Conservation (phyloP, 495 filamentous ascomycete genomes). For the Podospora tetraspora region DNA sequence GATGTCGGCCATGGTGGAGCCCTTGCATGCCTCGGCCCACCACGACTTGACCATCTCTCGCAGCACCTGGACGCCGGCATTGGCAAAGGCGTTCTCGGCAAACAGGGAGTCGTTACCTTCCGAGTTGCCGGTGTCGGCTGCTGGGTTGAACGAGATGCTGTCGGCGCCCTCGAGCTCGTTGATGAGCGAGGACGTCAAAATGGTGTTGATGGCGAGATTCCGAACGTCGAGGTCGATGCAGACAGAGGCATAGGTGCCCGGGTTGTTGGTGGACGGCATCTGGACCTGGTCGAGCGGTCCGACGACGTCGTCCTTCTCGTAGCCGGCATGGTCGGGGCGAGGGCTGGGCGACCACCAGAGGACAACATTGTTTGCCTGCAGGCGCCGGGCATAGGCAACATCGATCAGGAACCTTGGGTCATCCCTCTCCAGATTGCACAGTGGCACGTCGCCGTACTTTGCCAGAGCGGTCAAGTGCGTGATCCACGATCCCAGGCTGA, state of each 20-base stretch:
- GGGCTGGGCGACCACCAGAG: constrained; percentile 94
- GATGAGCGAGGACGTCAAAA: constrained; percentile 93
- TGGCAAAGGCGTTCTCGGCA: constrained; percentile 88
- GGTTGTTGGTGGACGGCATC: constrained; percentile 89
- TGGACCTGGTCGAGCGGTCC: constrained; percentile 81
- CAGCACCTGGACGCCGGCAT: constrained; percentile 80
- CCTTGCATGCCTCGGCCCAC: constrained; percentile 92
- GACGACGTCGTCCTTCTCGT: constrained; percentile 87
- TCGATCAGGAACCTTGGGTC: constrained; percentile 94
- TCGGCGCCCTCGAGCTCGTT: constrained; percentile 92
- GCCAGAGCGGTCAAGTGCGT: constrained; percentile 79
- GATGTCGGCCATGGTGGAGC: constrained; percentile 89
- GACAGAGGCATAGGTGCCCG: constrained; percentile 89
- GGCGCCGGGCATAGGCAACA: constrained; percentile 83
- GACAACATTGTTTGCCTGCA: constrained; percentile 89
- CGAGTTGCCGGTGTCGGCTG: constrained; percentile 54
- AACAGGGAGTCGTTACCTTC: constrained; percentile 60
- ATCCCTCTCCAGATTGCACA: constrained; percentile 92
- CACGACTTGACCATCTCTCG: constrained; percentile 98
- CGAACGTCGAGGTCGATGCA: constrained; percentile 94
- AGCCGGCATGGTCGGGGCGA: constrained; percentile 88
- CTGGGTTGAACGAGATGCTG: constrained; percentile 72
- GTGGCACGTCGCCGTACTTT: constrained; percentile 85
- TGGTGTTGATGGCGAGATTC: constrained; percentile 95
- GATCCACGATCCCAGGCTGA: constrained; percentile 87